Percentiles rank a stretch among this genome's conserved stretches.
Evolutionary conservation across 441 rosid genomes (phyloP).

Genomic region (Gossypium schwendimanii): DNA sequence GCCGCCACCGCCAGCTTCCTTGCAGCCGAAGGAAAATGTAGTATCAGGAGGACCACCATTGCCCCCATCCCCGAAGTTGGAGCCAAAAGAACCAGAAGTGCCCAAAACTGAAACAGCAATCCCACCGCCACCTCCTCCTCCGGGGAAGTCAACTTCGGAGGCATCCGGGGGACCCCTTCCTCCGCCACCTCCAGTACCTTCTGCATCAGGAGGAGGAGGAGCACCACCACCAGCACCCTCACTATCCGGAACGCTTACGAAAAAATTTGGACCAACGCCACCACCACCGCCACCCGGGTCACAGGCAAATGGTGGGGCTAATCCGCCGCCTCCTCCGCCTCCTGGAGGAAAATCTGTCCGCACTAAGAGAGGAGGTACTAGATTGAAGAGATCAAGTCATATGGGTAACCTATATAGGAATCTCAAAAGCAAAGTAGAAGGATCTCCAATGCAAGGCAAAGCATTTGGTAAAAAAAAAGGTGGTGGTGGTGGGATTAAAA

Average conservation of each 20-base stretch:
- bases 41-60: conserved; percentile 4
- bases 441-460: conserved; percentile 34
- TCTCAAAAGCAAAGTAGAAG: conserved; percentile 76
- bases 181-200: conserved; percentile 4
- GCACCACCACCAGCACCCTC: conserved; percentile 26
- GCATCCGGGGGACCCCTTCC: not conserved
- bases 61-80: conserved; percentile 12
- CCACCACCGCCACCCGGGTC: conserved; percentile 35
- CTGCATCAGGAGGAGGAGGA: not conserved
- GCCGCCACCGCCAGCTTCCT: conserved; percentile 10
- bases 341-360: conserved; percentile 43
- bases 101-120: not conserved
- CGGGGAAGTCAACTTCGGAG: not conserved
- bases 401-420: conserved; percentile 56
- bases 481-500: conserved; percentile 17
- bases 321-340: conserved; percentile 55
- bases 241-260: conserved; percentile 13
- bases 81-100: not conserved
- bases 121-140: not conserved
- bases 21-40: not conserved
- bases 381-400: conserved; percentile 70
- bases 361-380: conserved; percentile 56
- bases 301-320: conserved; percentile 23
- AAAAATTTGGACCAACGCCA: not conserved
- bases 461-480: conserved; percentile 30